A percentile compares a stretch with the other conserved stretches of the same genome.
phyloP scores from a whole-genome alignment of 1,284 basidiomycete genomes.

The Meira miltonrushii region DNA sequence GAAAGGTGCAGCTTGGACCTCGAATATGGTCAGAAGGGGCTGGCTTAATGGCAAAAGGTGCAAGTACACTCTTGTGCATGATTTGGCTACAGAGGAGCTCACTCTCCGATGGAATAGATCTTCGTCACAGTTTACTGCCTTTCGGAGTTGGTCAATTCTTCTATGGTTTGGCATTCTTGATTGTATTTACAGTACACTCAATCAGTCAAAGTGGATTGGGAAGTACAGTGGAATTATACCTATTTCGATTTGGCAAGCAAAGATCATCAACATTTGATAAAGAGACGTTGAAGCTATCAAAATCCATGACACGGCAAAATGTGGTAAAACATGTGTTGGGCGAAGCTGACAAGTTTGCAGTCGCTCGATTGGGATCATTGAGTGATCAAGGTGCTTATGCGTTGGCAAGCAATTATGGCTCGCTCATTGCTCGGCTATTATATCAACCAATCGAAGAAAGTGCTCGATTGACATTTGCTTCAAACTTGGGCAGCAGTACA shows the following conservation, averaged over 20 bases:
- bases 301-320: conserved; percentile 78
- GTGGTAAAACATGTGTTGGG: conserved; percentile 89
- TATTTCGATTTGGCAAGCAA: not conserved
- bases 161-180: conserved; percentile 31
- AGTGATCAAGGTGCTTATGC: conserved; percentile 51
- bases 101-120: not conserved
- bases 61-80: conserved; percentile 12
- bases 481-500: conserved; percentile 3
- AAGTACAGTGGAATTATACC: not conserved
- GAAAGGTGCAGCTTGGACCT: conserved; percentile 14
- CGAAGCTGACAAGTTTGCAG: conserved; percentile 79
- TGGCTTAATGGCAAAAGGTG: conserved; percentile 34
- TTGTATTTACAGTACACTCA: conserved; percentile 8
- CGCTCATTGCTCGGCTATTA: conserved; percentile 42
- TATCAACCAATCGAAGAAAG: conserved; percentile 51
- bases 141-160: conserved; percentile 39
- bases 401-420: conserved; percentile 48
- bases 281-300: conserved; percentile 56
- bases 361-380: conserved; percentile 35
- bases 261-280: conserved; percentile 12
- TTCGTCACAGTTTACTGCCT: conserved; percentile 25
- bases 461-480: conserved; percentile 29
- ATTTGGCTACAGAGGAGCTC: not conserved
- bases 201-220: not conserved
- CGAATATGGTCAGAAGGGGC: conserved; percentile 42